Evolutionary conservation across 176 grass and related monocot species (phyloP).

Genomic region (Cenchrus purpureus): DNA sequence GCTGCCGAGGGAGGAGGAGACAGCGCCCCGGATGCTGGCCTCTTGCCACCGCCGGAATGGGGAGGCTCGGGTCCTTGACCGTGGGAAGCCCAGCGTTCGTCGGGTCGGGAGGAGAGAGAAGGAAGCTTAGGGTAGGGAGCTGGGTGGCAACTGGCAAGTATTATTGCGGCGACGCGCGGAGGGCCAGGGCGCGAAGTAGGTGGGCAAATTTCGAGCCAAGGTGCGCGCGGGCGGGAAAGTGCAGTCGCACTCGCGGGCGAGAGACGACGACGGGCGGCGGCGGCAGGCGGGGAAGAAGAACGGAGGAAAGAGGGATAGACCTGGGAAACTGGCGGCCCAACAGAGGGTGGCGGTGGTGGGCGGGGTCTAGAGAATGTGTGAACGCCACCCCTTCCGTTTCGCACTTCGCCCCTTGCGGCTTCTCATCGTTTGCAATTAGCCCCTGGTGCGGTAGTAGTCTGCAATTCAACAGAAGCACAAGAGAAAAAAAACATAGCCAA

Average conservation of each 20-base stretch:
- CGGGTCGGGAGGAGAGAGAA: not conserved
- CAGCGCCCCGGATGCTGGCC: no score
- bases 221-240: not conserved
- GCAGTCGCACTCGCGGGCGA: not conserved
- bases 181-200: not conserved
- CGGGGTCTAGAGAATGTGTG: not conserved
- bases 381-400: no score
- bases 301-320: not conserved
- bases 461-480: no score
- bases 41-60: conserved; percentile 6
- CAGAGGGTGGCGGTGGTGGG: not conserved
- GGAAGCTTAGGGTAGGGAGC: not conserved
- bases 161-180: not conserved
- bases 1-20: not conserved
- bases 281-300: no score
- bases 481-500: not conserved
- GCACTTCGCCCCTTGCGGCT: no score
- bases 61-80: not conserved
- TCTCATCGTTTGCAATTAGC: no score
- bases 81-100: not conserved
- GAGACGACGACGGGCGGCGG: not conserved
- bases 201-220: not conserved
- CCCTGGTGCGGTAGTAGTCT: no score
- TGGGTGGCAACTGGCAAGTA: not conserved
- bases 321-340: not conserved